These are phyloP conservation scores for Pythium brachiatum DNA, from an alignment of 352 stramenopile genomes.

Conservation along the genomic window DNA sequence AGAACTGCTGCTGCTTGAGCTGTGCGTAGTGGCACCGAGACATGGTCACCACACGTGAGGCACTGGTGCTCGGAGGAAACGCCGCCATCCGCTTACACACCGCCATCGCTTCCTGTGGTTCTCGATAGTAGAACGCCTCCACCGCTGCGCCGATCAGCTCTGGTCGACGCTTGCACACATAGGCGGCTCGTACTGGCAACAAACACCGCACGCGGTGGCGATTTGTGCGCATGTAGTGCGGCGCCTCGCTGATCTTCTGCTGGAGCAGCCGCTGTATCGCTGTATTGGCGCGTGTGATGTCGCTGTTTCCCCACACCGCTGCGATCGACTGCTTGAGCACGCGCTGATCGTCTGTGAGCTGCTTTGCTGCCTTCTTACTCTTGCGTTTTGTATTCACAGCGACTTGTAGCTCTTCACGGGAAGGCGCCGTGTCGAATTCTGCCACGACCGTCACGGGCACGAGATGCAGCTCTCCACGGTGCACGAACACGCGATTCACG, in stretches of 20 bases:
- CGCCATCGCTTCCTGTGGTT: conserved; percentile 32
- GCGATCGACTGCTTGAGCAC: conserved; percentile 8
- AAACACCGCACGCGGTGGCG: conserved; percentile 30
- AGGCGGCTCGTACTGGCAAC: conserved; percentile 20
- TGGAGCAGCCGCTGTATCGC: conserved; percentile 23
- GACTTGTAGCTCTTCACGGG: not conserved
- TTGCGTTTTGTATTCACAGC: not conserved
- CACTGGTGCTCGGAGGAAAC: conserved; percentile 31
- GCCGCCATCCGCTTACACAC: conserved; percentile 55
- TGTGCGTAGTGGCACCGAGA: conserved; percentile 83
- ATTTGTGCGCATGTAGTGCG: conserved; percentile 25
- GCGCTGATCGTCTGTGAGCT: not conserved
- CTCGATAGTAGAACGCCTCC: conserved; percentile 42
- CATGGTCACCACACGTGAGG: conserved; percentile 47
- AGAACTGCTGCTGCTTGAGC: conserved; percentile 77
- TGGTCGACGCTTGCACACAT: conserved; percentile 15
- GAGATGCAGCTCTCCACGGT: conserved; percentile 19
- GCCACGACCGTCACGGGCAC: conserved; percentile 12
- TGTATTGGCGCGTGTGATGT: conserved; percentile 12
- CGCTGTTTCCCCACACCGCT: conserved; percentile 9
- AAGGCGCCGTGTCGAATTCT: not conserved
- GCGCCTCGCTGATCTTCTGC: conserved; percentile 20
- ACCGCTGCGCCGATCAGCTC: conserved; percentile 29
- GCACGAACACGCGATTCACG: conserved; percentile 28
- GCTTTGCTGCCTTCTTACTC: conserved; percentile 1